Percentiles rank a stretch among this genome's conserved stretches.
phyloP scores from a whole-genome alignment of 148 eudicot species.

The Rhododendron williamsianum region DNA sequence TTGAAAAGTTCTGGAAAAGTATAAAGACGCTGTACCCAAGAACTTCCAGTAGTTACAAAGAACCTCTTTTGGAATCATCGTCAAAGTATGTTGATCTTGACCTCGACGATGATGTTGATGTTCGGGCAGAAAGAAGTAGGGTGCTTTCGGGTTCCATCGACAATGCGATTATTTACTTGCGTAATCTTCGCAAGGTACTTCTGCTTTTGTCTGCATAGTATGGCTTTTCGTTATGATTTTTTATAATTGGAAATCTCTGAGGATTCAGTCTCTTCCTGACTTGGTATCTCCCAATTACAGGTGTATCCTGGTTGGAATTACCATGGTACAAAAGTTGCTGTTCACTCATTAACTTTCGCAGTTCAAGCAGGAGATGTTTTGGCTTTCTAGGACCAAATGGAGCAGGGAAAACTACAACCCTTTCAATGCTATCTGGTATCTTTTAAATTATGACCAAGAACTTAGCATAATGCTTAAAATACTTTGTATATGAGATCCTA shows the following conservation, averaged over 20 bases:
- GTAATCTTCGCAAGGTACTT: slow-evolving; percentile 79
- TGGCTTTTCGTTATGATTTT: background rate
- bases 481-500: background rate
- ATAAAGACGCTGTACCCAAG: slow-evolving; percentile 20
- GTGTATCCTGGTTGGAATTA: slow-evolving; percentile 67
- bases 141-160: slow-evolving; percentile 80
- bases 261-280: slow-evolving; percentile 6
- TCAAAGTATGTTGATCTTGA: slow-evolving; percentile 37
- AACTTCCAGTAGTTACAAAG: slow-evolving; percentile 30
- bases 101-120: slow-evolving; percentile 76
- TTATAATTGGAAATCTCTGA: background rate
- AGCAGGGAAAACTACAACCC: slow-evolving; percentile 95
- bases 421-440: slow-evolving; percentile 87
- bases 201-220: background rate
- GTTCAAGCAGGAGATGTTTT: slow-evolving; percentile 97
- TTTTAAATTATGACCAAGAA: background rate
- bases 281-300: slow-evolving; percentile 31
- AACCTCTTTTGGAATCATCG: slow-evolving; percentile 67
- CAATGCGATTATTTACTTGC: slow-evolving; percentile 69
- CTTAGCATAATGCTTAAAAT: background rate
- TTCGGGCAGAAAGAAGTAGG: slow-evolving; percentile 65
- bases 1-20: slow-evolving; percentile 37
- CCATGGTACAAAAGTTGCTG: slow-evolving; percentile 65
- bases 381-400: slow-evolving; percentile 98
- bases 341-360: slow-evolving; percentile 80